phyloP scores from a whole-genome alignment of 2,329 filamentous ascomycete genomes.

The Ascochyta koolunga region DNA sequence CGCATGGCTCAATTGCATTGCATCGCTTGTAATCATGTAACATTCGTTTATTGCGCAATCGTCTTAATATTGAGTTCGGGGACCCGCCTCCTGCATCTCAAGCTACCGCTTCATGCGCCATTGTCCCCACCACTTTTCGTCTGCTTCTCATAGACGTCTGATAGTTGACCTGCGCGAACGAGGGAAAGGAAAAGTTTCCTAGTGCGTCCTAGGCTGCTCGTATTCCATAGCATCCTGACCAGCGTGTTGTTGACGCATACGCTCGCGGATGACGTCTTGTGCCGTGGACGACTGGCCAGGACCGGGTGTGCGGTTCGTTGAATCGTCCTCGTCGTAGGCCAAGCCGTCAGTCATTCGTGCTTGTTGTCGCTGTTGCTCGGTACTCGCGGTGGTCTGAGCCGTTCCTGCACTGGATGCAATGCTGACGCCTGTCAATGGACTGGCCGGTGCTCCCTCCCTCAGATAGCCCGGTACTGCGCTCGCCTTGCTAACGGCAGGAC shows the following conservation, averaged over 20 bases:
- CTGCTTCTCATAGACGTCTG: not conserved
- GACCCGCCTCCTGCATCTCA: not conserved
- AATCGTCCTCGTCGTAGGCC: constrained; percentile 49
- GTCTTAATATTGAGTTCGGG: constrained; percentile 1
- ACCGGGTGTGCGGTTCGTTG: constrained; percentile 44
- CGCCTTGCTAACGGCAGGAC: constrained; percentile 68
- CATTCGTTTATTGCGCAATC: constrained; percentile 4
- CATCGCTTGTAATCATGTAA: not conserved
- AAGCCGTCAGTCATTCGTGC: constrained; percentile 54
- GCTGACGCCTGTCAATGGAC: constrained; percentile 42
- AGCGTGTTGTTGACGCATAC: constrained; percentile 38
- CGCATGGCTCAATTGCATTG: not conserved
- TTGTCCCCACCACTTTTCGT: not conserved
- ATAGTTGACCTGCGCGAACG: not conserved
- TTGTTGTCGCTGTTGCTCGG: constrained; percentile 39
- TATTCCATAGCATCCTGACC: constrained; percentile 34
- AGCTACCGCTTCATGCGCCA: not conserved
- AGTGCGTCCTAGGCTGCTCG: constrained; percentile 7
- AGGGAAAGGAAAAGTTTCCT: not conserved
- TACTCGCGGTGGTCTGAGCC: constrained; percentile 38
- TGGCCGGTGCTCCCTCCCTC: constrained; percentile 38
- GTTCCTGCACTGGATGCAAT: constrained; percentile 35
- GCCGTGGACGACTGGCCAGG: constrained; percentile 59
- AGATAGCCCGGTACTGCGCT: constrained; percentile 44
- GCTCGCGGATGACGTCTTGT: constrained; percentile 68